Evolutionary conservation across 176 grass and related monocot species (phyloP), one percentile per base, ranked within the genome.

Genomic region (Stipa capillata): DNA sequence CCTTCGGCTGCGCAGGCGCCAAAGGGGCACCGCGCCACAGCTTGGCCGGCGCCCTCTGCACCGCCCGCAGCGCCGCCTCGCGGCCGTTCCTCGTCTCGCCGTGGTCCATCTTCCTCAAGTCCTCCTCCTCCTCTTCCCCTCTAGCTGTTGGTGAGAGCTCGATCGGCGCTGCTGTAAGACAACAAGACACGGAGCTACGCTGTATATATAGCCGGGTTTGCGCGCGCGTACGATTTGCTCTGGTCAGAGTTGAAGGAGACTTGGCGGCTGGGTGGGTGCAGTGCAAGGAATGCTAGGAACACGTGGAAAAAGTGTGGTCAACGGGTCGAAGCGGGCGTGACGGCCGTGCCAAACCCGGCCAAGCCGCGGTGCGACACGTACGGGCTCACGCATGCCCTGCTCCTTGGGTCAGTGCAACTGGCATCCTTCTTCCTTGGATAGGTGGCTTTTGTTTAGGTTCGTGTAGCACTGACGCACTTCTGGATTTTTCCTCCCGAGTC

Each of bases 1-100:
- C 85, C 84, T 84, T 91, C 35, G 76, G 80, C 73, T 65, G 82
- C 33, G 65, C 13, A 27, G 88, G 59, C 31, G 0, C 16, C 27
- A 24, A n/a, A 9, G 12, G n/a, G 0, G 21, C 20, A 0, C 53
- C 71, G 32, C 87, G 78, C 57, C 59, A 52, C 24, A 57, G 66
- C 83, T 39, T 82, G 15, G 36, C 44, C 27, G 69, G 28, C 79
- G 79, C 67, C 80, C 68, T 72, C 52, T 82, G 79, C 43, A 67
- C 77, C 44, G 45, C 45, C 77, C 77, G 68, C 63, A 55, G 76
- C 25, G 65, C 33, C 75, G 73, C 63, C 55, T 73, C 76, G 13
- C 53, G 54, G 47, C 61, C 47, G 33, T 6, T 33, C 66, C 69
- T 52, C 75, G 69, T 33, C 18, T 35, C 51, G 40, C 60, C 75